Evolutionary conservation across 179 eudicot species (phyloP), one percentile per base, ranked within the genome.

Genomic region (Gypsophila paniculata): DNA sequence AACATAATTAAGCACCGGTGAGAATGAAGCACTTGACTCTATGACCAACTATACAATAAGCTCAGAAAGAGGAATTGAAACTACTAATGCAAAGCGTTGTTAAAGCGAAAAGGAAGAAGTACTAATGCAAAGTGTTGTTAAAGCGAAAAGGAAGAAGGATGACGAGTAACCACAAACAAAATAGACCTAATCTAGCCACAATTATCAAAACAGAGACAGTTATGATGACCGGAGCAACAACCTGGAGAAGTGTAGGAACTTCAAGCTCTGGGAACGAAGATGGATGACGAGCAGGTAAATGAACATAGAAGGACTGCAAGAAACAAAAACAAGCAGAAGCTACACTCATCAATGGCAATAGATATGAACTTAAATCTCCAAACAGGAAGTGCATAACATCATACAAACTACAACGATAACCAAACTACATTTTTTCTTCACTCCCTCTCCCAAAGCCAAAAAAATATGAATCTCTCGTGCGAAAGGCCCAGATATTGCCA

Each of bases 161-260:
- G n/a, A n/a, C n/a, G 7, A 36, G 42, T 7, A 36, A 29, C 34
- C 34, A 29, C n/a, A 29, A 29, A 29, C 4, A 29, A 29, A 29
- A 29, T 29, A 29, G 34, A 29, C 34, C 34, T 29, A 29, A 42
- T 68, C 4, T 17, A 39, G 46, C 60, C 3, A 23, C 23, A 26
- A 29, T 51, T 48, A 49, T 51, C 39, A 51, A 51, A 38, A n/a
- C 62, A 36, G 29, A 53, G 18, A 17, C 62, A 69, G 34, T 13
- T 65, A 32, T 60, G 48, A 66, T 58, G 18, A 49, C 12, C 61
- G 36, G 29, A 54, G 71, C 9, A 71, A 34, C 19, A 83, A 95
- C 96, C 98, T 95, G 98, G 68, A 92, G 72, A 73, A 90, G 93
- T 52, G 96, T 92, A 29, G 99, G 97, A 61, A 95, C 84, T 84